A percentile compares a stretch with the other conserved stretches of the same genome.
Evolutionary conservation across 108 stramenopile species (phyloP).

Genomic region (Nitzschia palea): DNA sequence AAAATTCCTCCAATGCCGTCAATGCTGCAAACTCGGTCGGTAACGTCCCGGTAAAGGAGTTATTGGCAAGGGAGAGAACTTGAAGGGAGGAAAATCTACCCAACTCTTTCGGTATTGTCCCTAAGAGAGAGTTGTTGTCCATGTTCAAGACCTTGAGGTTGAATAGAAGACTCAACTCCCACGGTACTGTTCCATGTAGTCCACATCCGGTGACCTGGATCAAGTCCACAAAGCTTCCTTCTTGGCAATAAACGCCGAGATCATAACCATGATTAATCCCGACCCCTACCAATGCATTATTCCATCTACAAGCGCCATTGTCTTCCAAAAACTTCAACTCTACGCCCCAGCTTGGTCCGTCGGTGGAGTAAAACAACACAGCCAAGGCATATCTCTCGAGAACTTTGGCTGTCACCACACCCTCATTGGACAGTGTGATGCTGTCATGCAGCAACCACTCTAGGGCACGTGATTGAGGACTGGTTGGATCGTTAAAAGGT

Average conservation of each 20-base stretch:
- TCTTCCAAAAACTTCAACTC: no score
- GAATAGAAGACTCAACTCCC: constrained; percentile 8
- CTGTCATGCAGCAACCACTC: neutral
- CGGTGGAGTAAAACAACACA: constrained; percentile 4
- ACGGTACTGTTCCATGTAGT: constrained; percentile 2
- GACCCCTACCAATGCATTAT: no score
- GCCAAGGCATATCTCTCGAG: constrained; percentile 9
- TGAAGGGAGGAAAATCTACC: neutral
- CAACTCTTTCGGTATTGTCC: constrained; percentile 22
- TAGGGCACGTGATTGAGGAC: neutral
- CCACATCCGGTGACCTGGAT: no score
- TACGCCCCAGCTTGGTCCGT: neutral
- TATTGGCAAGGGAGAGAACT: neutral
- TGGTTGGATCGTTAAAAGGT: no score
- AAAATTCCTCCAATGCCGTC: constrained; percentile 46
- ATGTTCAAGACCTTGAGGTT: constrained; percentile 11
- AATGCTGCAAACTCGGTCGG: no score
- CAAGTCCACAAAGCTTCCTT: neutral
- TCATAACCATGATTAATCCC: no score
- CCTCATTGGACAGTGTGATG: no score
- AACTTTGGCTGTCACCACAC: no score
- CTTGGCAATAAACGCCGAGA: neutral
- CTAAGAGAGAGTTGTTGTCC: constrained; percentile 15
- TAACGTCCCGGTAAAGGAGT: constrained; percentile 5
- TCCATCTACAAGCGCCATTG: no score